Base-by-base conservation (phyloP, 192 early-diverging fungal genomes). In the Thoreauomyces humboldtii region DNA sequence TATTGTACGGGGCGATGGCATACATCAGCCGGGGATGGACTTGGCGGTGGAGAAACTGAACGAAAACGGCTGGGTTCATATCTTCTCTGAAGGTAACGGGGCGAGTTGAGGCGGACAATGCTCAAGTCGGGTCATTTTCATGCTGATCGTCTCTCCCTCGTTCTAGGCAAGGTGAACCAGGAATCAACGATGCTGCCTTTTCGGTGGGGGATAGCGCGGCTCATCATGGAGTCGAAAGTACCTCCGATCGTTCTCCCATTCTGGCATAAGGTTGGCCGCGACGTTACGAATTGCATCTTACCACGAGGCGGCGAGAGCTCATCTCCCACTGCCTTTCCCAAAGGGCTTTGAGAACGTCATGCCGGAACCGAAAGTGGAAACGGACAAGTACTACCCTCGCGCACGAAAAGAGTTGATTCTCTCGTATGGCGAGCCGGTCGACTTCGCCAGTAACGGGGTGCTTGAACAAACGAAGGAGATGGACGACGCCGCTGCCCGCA, bases 201-300 rank as follows among this genome's bases (percentile, higher is more conserved):
- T 65, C 85, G 87, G 66, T 96, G 94, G 94, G 94, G 94, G 11
- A 80, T 96, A 9, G 90, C 87, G 14, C 78, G 94, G 29, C 73
- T 96, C 64, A 71, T 93, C 24, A 90, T 92, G 89, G 93, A 96
- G 61, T 76, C 87, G 5, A 74, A 81, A 19, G 75, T 76, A 25
- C 80, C 76, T 1, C 87, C 91, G 0, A 75, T 92, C 17, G 82
- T 93, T 6, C 58, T 93, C 2, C 86, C 91, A 42, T 73, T 91
- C 65, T 84, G 82, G 76, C 86, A 91, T 66, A 59, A 81, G 55
- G 85, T 89, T 72, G 14, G 47, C 17, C 38, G 38, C n/a, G n/a
- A n/a, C n/a, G n/a, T n/a, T n/a, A n/a, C n/a, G 1, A 22, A 22
- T 24, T 17, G 24, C 32, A 45, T 33, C 38, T n/a, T 41, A 41